Percentiles rank a stretch among this genome's conserved stretches.
Conservation (phyloP, 2,329 filamentous ascomycete species). For the Colletotrichum eleusines region DNA sequence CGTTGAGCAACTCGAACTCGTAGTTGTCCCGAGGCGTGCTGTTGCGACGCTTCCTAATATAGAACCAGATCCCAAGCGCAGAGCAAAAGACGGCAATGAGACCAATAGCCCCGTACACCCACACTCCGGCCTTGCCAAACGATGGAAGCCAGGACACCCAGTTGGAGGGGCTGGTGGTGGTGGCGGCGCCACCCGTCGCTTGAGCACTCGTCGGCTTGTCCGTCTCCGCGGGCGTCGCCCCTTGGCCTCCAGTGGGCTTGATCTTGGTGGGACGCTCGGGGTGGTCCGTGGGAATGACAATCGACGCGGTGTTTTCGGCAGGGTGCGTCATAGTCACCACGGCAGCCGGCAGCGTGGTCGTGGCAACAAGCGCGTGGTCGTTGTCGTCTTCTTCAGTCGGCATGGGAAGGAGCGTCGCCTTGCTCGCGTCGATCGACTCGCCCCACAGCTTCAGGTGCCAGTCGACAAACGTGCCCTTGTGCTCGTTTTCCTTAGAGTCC, state of each 20-base stretch:
- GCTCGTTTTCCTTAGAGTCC: constrained; percentile 82
- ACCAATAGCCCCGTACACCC: constrained; percentile 91
- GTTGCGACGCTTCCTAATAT: constrained; percentile 80
- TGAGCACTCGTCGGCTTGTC: constrained; percentile 49
- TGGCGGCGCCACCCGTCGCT: constrained; percentile 54
- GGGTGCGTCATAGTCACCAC: constrained; percentile 71
- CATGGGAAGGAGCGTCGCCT: constrained; percentile 81
- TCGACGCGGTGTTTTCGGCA: constrained; percentile 56
- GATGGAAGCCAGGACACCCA: constrained; percentile 91
- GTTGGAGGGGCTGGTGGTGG: constrained; percentile 71
- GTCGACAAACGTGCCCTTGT: constrained; percentile 84
- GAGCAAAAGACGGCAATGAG: constrained; percentile 88
- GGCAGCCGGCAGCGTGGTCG: constrained; percentile 66
- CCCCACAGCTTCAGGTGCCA: constrained; percentile 97
- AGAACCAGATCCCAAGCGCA: constrained; percentile 85
- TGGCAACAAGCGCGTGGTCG: constrained; percentile 77
- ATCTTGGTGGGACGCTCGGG: constrained; percentile 72
- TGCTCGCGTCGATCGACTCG: constrained; percentile 81
- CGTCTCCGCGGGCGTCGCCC: constrained; percentile 48
- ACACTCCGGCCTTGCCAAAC: constrained; percentile 89
- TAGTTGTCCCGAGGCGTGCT: constrained; percentile 85
- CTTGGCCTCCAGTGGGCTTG: constrained; percentile 53
- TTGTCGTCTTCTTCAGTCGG: constrained; percentile 87
- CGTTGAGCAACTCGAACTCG: constrained; percentile 93
- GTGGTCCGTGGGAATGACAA: constrained; percentile 69